These are phyloP conservation scores for Cystofilobasidium bisporidii DNA, from an alignment of 768 basidiomycete species.

Conservation along the genomic window DNA sequence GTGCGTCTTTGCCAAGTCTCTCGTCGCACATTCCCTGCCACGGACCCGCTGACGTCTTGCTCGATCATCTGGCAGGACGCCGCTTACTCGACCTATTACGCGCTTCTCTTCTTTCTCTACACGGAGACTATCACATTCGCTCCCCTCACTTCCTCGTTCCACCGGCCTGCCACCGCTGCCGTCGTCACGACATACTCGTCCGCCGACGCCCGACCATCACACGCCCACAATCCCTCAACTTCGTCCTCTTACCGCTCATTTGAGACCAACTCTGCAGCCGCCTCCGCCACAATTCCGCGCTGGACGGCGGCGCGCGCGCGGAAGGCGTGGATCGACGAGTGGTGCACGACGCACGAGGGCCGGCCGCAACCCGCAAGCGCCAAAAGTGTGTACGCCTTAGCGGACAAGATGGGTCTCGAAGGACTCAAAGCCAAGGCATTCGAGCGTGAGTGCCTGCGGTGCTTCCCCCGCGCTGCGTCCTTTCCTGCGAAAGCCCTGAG, in stretches of 20 bases:
- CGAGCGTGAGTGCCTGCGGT: constrained; percentile 14
- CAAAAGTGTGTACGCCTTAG: constrained; percentile 22
- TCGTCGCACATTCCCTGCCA: not conserved
- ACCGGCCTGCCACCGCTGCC: not conserved
- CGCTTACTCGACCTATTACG: constrained; percentile 56
- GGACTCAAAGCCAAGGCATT: constrained; percentile 25
- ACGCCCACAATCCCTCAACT: not conserved
- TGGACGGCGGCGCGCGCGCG: not conserved
- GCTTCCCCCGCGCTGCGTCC: no score
- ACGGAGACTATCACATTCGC: constrained; percentile 55
- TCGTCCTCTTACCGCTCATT: not conserved
- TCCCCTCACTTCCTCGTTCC: constrained; percentile 56
- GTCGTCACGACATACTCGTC: not conserved
- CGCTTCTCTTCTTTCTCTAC: constrained; percentile 72
- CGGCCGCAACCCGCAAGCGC: constrained; percentile 16
- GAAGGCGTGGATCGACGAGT: constrained; percentile 16
- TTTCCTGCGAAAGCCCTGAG: no score
- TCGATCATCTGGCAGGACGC: constrained; percentile 40
- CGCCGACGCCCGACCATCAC: not conserved
- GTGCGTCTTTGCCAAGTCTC: not conserved
- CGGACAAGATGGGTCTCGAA: constrained; percentile 24
- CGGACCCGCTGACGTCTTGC: constrained; percentile 40
- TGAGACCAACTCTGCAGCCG: not conserved
- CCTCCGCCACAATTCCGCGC: no score
- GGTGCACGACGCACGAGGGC: constrained; percentile 1